Percentiles rank a stretch among this genome's conserved stretches.
phyloP scores from a whole-genome alignment of 106 monocot species.

The Hemerocallis citrina region DNA sequence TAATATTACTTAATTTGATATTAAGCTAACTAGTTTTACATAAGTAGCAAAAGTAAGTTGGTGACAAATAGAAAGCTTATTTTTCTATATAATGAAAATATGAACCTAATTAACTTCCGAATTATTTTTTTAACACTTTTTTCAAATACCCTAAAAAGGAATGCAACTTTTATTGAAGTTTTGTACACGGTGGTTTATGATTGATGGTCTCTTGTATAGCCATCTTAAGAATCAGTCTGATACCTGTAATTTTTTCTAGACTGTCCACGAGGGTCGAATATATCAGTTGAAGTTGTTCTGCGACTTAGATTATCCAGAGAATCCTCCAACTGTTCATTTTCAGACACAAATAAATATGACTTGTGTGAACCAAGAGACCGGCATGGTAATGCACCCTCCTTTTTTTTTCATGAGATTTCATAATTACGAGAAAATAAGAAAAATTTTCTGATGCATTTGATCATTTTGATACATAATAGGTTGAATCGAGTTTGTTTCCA shows the following conservation, averaged over 20 bases:
- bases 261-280: slow-evolving; percentile 72
- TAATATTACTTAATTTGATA: too few relatives aligned
- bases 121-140: too few relatives aligned
- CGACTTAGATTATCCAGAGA: slow-evolving; percentile 58
- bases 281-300: slow-evolving; percentile 79
- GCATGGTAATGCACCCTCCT: slow-evolving; percentile 29
- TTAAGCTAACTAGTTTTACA: too few relatives aligned
- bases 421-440: background rate
- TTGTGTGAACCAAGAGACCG: slow-evolving; percentile 69
- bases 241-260: slow-evolving; percentile 29
- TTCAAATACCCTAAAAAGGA: too few relatives aligned
- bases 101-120: too few relatives aligned
- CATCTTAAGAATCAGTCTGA: too few relatives aligned
- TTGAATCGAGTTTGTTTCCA: slow-evolving; percentile 52
- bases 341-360: slow-evolving; percentile 70
- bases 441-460: background rate
- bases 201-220: too few relatives aligned
- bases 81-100: too few relatives aligned
- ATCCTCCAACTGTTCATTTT: slow-evolving; percentile 59
- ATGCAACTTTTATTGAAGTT: too few relatives aligned
- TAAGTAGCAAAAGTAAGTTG: too few relatives aligned
- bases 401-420: background rate
- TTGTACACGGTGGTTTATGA: too few relatives aligned
- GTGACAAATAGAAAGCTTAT: too few relatives aligned
- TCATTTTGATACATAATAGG: slow-evolving; percentile 20